A percentile compares a stretch with the other conserved stretches of the same genome.
Evolutionary conservation across 306 rosid genomes (phyloP).

Genomic region (Malus sylvestris): DNA sequence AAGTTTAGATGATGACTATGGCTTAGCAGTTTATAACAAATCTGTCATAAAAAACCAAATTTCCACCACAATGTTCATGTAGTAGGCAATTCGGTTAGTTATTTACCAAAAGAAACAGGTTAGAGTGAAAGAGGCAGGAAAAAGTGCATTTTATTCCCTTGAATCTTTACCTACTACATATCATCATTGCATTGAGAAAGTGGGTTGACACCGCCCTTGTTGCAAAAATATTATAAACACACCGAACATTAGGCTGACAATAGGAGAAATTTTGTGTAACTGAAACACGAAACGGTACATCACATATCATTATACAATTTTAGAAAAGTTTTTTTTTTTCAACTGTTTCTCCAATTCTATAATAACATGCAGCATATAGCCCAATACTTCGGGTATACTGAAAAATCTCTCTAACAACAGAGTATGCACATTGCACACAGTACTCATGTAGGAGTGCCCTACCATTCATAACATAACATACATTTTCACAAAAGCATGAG

Average conservation of each 20-base stretch:
- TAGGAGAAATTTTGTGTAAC: background rate
- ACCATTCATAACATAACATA: too few species aligned
- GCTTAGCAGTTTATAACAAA: background rate
- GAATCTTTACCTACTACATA: background rate
- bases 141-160: conserved; percentile 14
- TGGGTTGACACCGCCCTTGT: conserved; percentile 22
- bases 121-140: conserved; percentile 1
- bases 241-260: background rate
- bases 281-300: rapidly evolving
- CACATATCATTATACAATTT: too few species aligned
- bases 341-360: too few species aligned
- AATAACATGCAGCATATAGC: too few species aligned
- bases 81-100: background rate
- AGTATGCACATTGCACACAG: background rate
- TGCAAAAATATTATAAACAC: background rate
- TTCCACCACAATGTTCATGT: background rate
- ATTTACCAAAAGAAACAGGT: background rate
- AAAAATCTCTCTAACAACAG: background rate
- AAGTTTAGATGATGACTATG: background rate
- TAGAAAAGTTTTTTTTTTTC: too few species aligned
- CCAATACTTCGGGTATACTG: too few species aligned
- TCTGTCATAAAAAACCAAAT: background rate
- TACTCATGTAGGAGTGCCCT: too few species aligned
- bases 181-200: conserved; percentile 34
- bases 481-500: too few species aligned